Base-by-base conservation (phyloP, 257 asterid species). In the Rubia yunnanensis region DNA sequence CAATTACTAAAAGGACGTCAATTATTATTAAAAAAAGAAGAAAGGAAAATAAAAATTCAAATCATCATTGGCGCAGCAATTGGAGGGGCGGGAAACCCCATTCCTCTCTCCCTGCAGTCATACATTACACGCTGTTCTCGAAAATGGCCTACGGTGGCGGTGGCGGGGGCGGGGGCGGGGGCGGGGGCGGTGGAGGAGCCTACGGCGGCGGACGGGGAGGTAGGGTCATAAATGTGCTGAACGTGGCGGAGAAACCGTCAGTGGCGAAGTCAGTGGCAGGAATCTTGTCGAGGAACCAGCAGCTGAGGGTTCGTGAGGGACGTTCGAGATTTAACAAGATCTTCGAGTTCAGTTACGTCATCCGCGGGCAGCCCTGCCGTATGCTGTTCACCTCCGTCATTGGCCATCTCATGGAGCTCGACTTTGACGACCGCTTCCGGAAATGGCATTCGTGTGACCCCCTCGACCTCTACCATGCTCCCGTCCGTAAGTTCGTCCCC, bases 171-270 rank as follows among this genome's bases (percentile, higher is more conserved):
- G n/a, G n/a, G n/a, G n/a, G n/a, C 13, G 41, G 41, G 1, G 41
- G 41, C 41, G 41, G 41, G 1, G 41, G 11, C 11, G 41, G 48
- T 2, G 48, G 48, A 13, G 48, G 48, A 39, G 60, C 70, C 26
- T 23, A 64, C 39, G 69, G 74, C 53, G 66, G 75, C 54, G 73
- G 72, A 3, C 76, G 82, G 69, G 86, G 86, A n/a, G 81, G 88
- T 27, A 77, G 89, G 74, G 70, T 78, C 7, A 62, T 92, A 22
- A 79, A 79, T 76, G 99, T 86, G 52, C 79, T 92, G 79, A 92
- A 89, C 78, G 99, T 92, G 80, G 99, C 99, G 63, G 99, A 92
- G 89, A 92, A 92, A 84, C 99, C 99, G 14, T 92, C 99, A 35
- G 99, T 92, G 44, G 99, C 99, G 11, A 92, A 87, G 71, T 86